Percentiles rank a stretch among this genome's conserved stretches.
phyloP scores from a whole-genome alignment of 2,329 filamentous ascomycete genomes.

The Cucurbitaria berberidis region DNA sequence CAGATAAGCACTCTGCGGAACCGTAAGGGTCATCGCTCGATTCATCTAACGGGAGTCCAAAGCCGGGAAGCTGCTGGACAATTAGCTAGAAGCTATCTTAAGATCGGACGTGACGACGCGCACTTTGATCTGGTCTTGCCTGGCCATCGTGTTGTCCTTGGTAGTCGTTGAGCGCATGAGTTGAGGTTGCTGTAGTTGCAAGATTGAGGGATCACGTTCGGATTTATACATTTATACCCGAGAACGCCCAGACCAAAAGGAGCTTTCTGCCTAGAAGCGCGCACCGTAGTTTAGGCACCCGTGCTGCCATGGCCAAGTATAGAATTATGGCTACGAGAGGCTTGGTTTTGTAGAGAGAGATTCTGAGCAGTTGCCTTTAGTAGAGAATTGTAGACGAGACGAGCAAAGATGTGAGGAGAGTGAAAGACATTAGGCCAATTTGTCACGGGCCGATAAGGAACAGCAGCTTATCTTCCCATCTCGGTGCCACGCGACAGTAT shows the following conservation, averaged over 20 bases:
- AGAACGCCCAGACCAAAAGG: neutral
- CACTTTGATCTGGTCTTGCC: neutral
- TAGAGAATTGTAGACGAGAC: too few species aligned
- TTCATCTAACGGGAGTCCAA: conserved; percentile 3
- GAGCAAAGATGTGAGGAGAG: too few species aligned
- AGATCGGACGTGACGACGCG: neutral
- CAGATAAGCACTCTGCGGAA: conserved; percentile 27
- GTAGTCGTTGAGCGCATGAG: neutral
- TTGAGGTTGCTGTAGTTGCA: neutral
- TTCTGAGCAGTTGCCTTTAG: too few species aligned
- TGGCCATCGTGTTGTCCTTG: neutral
- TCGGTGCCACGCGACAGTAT: neutral
- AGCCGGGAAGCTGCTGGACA: conserved; percentile 5
- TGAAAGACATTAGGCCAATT: too few species aligned
- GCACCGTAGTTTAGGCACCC: neutral
- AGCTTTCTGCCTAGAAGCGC: neutral
- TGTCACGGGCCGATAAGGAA: too few species aligned
- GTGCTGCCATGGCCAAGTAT: neutral
- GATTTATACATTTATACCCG: neutral
- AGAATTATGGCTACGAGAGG: too few species aligned
- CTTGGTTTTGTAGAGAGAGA: too few species aligned
- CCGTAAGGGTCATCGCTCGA: conserved; percentile 4
- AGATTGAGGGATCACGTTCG: neutral
- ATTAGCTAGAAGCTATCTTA: conserved; percentile 35
- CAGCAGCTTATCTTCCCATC: neutral